Evolutionary conservation across 2,329 filamentous ascomycete genomes (phyloP).

Genomic region (Fusarium chlamydosporum): DNA sequence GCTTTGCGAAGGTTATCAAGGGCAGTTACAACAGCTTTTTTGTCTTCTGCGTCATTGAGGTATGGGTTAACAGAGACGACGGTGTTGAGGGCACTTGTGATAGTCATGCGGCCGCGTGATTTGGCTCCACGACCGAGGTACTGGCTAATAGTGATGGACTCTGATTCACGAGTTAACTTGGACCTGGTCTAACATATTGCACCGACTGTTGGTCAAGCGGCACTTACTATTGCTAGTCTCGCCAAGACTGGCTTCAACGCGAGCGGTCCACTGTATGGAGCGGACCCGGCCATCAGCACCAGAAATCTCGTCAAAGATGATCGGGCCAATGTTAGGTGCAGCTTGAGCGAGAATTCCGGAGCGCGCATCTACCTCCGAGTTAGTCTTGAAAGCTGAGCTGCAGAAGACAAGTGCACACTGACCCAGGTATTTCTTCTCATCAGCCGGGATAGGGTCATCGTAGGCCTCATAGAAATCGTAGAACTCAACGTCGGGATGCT

Average conservation of each 20-base stretch:
- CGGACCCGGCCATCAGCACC: constrained; percentile 15
- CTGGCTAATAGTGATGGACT: constrained; percentile 26
- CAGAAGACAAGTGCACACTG: not conserved
- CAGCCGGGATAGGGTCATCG: not conserved
- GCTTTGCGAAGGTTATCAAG: constrained; percentile 22
- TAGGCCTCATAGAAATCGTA: constrained; percentile 25
- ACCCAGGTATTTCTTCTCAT: constrained; percentile 7
- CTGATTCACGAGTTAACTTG: not conserved
- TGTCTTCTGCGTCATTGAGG: constrained; percentile 22
- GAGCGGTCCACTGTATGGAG: constrained; percentile 25
- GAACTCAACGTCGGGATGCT: constrained; percentile 17
- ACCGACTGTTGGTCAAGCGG: fast-evolving
- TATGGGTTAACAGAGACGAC: constrained; percentile 21
- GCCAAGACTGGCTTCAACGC: constrained; percentile 16
- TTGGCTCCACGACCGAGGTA: constrained; percentile 26
- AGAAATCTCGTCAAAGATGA: constrained; percentile 23
- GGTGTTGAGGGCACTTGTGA: constrained; percentile 26
- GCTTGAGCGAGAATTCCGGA: constrained; percentile 20
- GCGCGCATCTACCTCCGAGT: not conserved
- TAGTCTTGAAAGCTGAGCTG: fast-evolving
- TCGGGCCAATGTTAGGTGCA: constrained; percentile 21
- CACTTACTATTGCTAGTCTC: constrained; percentile 20
- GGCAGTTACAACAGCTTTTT: constrained; percentile 22
- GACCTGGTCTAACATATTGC: not conserved
- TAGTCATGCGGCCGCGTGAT: constrained; percentile 23